Percentiles rank a stretch among this genome's conserved stretches.
Evolutionary conservation across 768 basidiomycete species (phyloP).

Genomic region (Tricholoma sp.): DNA sequence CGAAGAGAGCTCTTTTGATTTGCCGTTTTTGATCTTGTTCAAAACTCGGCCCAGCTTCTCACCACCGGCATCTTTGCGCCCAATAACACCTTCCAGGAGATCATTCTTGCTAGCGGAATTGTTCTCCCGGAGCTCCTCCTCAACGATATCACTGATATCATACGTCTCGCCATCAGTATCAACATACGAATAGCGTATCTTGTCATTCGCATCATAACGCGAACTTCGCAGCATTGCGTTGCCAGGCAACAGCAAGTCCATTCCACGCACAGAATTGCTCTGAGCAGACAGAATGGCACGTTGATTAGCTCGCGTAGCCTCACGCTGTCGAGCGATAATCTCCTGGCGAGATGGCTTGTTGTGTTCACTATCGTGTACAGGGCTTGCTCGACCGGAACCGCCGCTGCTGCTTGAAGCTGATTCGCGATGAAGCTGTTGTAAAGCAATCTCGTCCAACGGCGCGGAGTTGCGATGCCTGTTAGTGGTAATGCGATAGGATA

Average conservation of each 20-base stretch:
- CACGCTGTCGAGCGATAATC: conserved; percentile 91
- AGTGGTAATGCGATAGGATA: conserved; percentile 65
- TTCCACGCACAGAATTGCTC: conserved; percentile 77
- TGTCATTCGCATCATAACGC: conserved; percentile 62
- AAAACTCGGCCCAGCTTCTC: conserved; percentile 74
- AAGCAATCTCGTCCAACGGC: conserved; percentile 79
- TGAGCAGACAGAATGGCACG: conserved; percentile 80
- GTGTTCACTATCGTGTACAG: conserved; percentile 22
- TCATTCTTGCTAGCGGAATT: conserved; percentile 43
- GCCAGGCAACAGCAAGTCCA: conserved; percentile 84
- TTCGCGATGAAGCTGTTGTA: conserved; percentile 68
- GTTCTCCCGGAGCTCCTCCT: conserved; percentile 76
- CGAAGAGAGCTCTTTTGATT: conserved; percentile 27
- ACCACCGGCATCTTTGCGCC: conserved; percentile 52
- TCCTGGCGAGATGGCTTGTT: conserved; percentile 66
- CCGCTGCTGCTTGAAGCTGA: conserved; percentile 51
- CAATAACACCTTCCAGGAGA: conserved; percentile 62
- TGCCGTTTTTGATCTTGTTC: conserved; percentile 68
- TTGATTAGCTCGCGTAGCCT: conserved; percentile 79
- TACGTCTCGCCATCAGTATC: conserved; percentile 85
- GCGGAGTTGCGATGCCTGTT: conserved; percentile 69
- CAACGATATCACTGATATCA: conserved; percentile 91
- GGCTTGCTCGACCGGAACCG: conserved; percentile 37
- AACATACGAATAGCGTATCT: conserved; percentile 91
- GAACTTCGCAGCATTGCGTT: conserved; percentile 84